A percentile compares a stretch with the other conserved stretches of the same genome.
Evolutionary conservation across 148 eudicot genomes (phyloP).

Genomic region (Diospyros lotus): DNA sequence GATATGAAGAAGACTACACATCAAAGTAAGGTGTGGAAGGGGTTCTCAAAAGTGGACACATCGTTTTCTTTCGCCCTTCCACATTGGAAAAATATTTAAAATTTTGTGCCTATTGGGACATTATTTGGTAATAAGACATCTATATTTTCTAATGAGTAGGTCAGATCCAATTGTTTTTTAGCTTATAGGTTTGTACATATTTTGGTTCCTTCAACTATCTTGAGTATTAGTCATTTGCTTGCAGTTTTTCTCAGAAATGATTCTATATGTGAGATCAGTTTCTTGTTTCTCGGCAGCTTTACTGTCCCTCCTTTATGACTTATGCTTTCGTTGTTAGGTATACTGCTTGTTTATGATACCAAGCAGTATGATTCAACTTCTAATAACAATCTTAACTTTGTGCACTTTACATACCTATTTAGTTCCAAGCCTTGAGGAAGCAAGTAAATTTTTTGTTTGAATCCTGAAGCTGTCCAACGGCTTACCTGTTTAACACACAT

Average conservation of each 20-base stretch:
- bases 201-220: not conserved
- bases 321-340: not conserved
- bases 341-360: conserved; percentile 2
- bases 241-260: not conserved
- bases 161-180: conserved; percentile 5
- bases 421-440: not conserved
- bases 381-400: too few relatives aligned
- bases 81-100: not conserved
- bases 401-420: not conserved
- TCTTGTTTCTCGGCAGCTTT: not conserved
- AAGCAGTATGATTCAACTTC: not conserved
- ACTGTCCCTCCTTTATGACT: not conserved
- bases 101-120: conserved; percentile 1
- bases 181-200: not conserved
- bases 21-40: not conserved
- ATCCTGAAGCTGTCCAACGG: not conserved
- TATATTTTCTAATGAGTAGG: not conserved
- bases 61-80: not conserved
- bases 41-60: not conserved
- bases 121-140: not conserved
- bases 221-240: not conserved
- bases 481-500: not conserved
- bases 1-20: not conserved
- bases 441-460: not conserved
- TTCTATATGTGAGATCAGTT: not conserved